phyloP scores from a whole-genome alignment of 2,329 filamentous ascomycete genomes.

The Microdochium trichocladiopsis region DNA sequence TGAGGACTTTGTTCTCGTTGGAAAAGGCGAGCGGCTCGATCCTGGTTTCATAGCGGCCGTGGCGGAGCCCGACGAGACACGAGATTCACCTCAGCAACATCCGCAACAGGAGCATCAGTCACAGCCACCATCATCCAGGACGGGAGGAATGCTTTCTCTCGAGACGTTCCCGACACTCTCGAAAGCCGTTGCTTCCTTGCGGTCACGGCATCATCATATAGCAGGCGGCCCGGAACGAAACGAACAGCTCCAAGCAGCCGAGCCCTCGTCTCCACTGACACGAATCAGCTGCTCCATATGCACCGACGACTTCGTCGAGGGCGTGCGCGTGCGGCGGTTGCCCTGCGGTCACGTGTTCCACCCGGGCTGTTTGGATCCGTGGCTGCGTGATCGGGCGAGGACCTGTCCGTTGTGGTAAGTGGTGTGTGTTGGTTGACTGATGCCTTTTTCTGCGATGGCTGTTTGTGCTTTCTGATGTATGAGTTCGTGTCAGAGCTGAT shows the following conservation, averaged over 20 bases:
- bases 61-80: too few relatives aligned
- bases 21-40: too few relatives aligned
- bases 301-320: neutral
- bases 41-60: too few relatives aligned
- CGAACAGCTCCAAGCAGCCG: neutral
- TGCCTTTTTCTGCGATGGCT: neutral
- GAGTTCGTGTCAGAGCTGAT: neutral
- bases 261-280: neutral
- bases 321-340: neutral
- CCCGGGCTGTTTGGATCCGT: neutral
- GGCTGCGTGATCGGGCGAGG: neutral
- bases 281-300: neutral
- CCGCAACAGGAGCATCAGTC: too few relatives aligned
- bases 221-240: neutral
- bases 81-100: too few relatives aligned
- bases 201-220: neutral
- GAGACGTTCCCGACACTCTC: neutral
- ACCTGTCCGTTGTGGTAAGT: neutral
- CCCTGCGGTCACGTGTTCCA: neutral
- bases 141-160: neutral
- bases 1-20: neutral
- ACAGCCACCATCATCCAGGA: too few relatives aligned
- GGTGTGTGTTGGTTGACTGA: neutral
- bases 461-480: neutral
- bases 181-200: neutral